A percentile compares a stretch with the other conserved stretches of the same genome.
phyloP scores from a whole-genome alignment of 2,329 filamentous ascomycete species.

The Cercospora sp. region DNA sequence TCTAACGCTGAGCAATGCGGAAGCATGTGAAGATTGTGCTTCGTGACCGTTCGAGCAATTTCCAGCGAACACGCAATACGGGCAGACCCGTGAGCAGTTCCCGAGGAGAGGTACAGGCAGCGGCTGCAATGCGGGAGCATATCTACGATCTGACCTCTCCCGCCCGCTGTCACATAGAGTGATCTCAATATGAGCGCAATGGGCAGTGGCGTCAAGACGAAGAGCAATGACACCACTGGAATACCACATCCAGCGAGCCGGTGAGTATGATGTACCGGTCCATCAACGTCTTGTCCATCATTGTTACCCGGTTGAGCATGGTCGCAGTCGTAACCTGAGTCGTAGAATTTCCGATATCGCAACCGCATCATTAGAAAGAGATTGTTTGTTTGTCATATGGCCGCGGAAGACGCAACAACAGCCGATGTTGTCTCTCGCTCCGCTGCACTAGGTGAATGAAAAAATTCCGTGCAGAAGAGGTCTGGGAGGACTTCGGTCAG shows the following conservation, averaged over 20 bases:
- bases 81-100: background rate
- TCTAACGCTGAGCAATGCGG: background rate
- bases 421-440: background rate
- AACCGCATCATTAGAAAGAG: background rate
- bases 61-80: background rate
- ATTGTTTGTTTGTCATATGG: background rate
- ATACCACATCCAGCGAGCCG: background rate
- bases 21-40: background rate
- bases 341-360: background rate
- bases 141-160: background rate
- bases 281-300: background rate
- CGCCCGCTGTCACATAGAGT: background rate
- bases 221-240: background rate
- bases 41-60: background rate
- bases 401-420: background rate
- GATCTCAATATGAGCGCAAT: background rate
- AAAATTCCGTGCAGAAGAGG: background rate
- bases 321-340: background rate
- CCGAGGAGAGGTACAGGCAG: background rate
- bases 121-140: conserved; percentile 19
- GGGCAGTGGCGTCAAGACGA: background rate
- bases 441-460: background rate
- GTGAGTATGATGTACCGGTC: background rate
- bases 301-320: background rate
- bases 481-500: conserved; percentile 15